A percentile compares a stretch with the other conserved stretches of the same genome.
phyloP scores from a whole-genome alignment of 164 flowering plant species.

The Vitis labrusca region DNA sequence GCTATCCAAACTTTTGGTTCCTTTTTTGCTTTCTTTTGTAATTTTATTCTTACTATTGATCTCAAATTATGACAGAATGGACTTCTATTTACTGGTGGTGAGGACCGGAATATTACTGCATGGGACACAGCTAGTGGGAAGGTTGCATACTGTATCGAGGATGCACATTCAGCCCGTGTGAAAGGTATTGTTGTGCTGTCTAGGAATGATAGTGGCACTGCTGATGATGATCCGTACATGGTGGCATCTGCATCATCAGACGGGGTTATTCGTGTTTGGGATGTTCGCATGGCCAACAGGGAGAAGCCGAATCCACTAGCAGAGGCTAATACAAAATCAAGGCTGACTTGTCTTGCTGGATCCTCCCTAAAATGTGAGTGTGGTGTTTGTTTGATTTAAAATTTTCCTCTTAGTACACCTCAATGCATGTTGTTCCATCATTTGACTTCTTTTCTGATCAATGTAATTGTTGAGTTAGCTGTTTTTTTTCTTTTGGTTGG shows the following conservation, averaged over 20 bases:
- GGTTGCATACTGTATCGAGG: slow-evolving; percentile 67
- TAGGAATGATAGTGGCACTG: slow-evolving; percentile 22
- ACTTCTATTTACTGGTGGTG: slow-evolving; percentile 79
- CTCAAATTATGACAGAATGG: slow-evolving; percentile 53
- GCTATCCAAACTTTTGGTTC: not conserved
- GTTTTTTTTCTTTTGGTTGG: not conserved
- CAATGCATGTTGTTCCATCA: not conserved
- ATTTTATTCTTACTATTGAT: not conserved
- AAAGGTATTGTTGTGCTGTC: slow-evolving; percentile 82
- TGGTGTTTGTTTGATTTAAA: slow-evolving; percentile 4
- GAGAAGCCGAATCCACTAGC: slow-evolving; percentile 68
- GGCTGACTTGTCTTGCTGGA: slow-evolving; percentile 94
- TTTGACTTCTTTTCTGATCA: no score
- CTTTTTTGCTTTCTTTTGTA: not conserved
- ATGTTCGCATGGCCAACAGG: slow-evolving; percentile 60
- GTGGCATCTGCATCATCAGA: slow-evolving; percentile 92
- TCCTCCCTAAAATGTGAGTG: slow-evolving; percentile 75
- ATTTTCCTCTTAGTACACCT: not conserved
- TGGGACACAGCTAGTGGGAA: slow-evolving; percentile 89
- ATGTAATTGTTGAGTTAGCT: no score
- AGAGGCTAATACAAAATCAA: slow-evolving; percentile 78
- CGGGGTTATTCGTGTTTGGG: slow-evolving; percentile 93
- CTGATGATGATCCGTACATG: slow-evolving; percentile 51
- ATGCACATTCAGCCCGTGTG: slow-evolving; percentile 79
- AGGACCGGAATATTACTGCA: slow-evolving; percentile 73